These are phyloP conservation scores for Cladobotryum mycophilum DNA, from an alignment of 2,329 filamentous ascomycete genomes.

Conservation along the genomic window DNA sequence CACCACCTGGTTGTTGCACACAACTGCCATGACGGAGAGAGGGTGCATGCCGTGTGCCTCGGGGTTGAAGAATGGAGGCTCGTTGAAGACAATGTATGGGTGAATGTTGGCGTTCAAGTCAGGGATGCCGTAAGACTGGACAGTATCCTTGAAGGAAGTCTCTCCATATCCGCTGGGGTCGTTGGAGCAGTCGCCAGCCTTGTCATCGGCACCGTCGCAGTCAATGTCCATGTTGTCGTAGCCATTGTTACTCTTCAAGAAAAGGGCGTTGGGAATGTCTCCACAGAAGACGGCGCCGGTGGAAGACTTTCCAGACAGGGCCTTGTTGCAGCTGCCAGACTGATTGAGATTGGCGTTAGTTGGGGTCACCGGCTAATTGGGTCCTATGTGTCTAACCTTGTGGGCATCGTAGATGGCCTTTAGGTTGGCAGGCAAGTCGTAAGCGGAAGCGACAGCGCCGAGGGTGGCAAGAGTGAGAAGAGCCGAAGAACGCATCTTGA, in stretches of 20 bases:
- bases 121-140: constrained; percentile 24
- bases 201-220: constrained; percentile 38
- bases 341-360: constrained; percentile 22
- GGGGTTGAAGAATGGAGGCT: constrained; percentile 13
- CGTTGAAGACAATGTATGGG: constrained; percentile 42
- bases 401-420: constrained; percentile 13
- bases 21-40: constrained; percentile 8
- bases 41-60: constrained; percentile 1
- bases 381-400: constrained; percentile 5
- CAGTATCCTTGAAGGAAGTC: constrained; percentile 36
- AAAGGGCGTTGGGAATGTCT: constrained; percentile 25
- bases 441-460: constrained; percentile 9
- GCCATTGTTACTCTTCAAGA: constrained; percentile 4
- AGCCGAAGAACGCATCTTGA: constrained; percentile 11
- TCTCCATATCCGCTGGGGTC: constrained; percentile 31
- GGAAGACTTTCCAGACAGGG: constrained; percentile 11
- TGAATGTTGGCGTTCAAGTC: constrained; percentile 40
- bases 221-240: constrained; percentile 45
- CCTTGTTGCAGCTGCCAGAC: constrained; percentile 22
- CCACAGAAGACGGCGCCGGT: constrained; percentile 17
- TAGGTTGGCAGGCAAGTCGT: constrained; percentile 12
- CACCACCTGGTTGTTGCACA: constrained; percentile 10
- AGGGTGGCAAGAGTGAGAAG: constrained; percentile 8
- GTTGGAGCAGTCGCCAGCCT: constrained; percentile 29
- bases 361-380: too few species aligned